A percentile compares a stretch with the other conserved stretches of the same genome.
These are phyloP conservation scores for Cercis canadensis DNA, from an alignment of 306 rosid genomes.

Conservation along the genomic window DNA sequence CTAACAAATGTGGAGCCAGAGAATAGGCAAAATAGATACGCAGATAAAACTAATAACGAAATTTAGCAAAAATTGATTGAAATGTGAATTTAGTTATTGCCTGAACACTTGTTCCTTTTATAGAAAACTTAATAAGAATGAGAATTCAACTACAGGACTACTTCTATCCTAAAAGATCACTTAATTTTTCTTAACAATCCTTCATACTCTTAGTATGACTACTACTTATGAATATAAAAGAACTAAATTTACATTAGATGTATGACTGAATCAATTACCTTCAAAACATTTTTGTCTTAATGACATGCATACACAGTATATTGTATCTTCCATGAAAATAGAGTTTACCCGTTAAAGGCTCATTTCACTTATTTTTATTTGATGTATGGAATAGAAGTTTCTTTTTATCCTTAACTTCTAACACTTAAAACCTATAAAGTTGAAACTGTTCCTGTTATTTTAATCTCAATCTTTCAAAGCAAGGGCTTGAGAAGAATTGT, in stretches of 20 bases:
- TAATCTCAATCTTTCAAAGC: conserved; percentile 6
- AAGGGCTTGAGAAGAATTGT: conserved; percentile 7
- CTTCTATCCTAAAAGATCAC: neutral
- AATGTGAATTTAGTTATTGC: neutral
- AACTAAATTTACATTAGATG: neutral
- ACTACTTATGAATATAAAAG: neutral
- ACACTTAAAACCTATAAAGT: neutral
- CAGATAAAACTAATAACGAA: neutral
- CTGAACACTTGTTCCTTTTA: too few species aligned
- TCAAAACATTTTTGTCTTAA: too few species aligned
- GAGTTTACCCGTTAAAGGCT: too few species aligned
- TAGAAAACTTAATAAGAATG: too few species aligned
- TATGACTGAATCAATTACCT: too few species aligned
- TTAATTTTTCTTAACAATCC: neutral
- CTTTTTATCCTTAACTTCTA: too few species aligned
- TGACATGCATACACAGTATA: neutral
- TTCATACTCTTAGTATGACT: neutral
- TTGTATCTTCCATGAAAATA: neutral
- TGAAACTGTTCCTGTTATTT: conserved; percentile 17
- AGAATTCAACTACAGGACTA: neutral
- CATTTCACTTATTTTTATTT: too few species aligned
- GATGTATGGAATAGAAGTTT: too few species aligned
- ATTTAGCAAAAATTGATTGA: neutral
- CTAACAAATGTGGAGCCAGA: neutral
- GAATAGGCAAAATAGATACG: neutral